Conservation (phyloP, 345 rosid genomes). For the Hypericum perforatum region DNA sequence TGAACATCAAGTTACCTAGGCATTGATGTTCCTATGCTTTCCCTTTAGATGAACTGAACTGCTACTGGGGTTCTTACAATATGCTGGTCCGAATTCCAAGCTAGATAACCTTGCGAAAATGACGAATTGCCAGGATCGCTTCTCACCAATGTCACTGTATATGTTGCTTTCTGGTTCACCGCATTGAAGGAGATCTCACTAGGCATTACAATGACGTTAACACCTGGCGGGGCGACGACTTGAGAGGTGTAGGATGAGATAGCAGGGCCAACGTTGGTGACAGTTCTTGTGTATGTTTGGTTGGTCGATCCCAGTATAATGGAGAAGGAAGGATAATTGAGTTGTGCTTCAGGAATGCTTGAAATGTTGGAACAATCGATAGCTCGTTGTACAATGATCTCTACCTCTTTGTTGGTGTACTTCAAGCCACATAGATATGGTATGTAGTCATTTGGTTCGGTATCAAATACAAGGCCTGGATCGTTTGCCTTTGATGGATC, state of each 20-base stretch:
- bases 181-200: not conserved
- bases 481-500: not conserved
- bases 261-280: not conserved
- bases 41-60: not conserved
- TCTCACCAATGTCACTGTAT: not conserved
- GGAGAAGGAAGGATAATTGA: slow-evolving; percentile 2
- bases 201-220: not conserved
- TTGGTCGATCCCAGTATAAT: not conserved
- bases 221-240: not conserved
- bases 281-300: not conserved
- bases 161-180: slow-evolving; percentile 4
- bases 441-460: not conserved
- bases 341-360: slow-evolving; percentile 4
- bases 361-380: not conserved
- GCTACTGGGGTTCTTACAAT: not conserved
- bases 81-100: not conserved
- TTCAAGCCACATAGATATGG: slow-evolving; percentile 1
- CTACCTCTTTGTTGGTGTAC: not conserved
- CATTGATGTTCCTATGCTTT: no score
- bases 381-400: not conserved
- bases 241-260: not conserved
- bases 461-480: not conserved
- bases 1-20: no score
- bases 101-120: not conserved
- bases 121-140: not conserved